Evolutionary conservation across 495 filamentous ascomycete genomes (phyloP).

Genomic region (Aspergillus wentii): DNA sequence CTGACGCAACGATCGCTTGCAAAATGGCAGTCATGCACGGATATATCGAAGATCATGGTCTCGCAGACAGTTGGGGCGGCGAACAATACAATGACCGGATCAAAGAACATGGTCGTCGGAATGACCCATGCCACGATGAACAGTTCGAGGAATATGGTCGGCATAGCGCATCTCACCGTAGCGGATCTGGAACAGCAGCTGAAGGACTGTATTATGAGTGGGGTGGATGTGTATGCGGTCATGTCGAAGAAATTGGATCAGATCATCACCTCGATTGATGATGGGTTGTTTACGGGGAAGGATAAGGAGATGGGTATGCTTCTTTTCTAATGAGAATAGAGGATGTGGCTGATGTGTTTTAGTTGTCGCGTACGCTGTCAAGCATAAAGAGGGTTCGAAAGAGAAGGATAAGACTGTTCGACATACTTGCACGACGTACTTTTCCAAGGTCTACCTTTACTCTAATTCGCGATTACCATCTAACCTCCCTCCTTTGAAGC

Average conservation of each 20-base stretch:
- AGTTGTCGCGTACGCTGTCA: constrained; percentile 23
- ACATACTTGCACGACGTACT: constrained; percentile 43
- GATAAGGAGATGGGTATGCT: constrained; percentile 53
- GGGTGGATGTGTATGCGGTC: constrained; percentile 37
- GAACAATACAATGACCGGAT: too few relatives aligned
- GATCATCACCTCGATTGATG: constrained; percentile 65
- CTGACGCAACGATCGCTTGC: neutral
- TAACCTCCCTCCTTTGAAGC: constrained; percentile 56
- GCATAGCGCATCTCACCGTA: neutral
- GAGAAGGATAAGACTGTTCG: constrained; percentile 10
- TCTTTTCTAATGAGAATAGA: constrained; percentile 7
- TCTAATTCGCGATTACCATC: constrained; percentile 71
- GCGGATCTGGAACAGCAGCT: constrained; percentile 4
- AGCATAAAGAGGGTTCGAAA: constrained; percentile 7
- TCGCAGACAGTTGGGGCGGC: neutral
- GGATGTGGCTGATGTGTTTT: constrained; percentile 10
- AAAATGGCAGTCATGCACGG: neutral
- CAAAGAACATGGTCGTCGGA: too few relatives aligned
- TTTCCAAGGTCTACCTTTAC: constrained; percentile 74
- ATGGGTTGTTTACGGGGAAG: constrained; percentile 55
- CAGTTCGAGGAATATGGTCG: too few relatives aligned
- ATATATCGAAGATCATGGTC: neutral
- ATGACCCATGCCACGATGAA: too few relatives aligned
- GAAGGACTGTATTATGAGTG: constrained; percentile 3
- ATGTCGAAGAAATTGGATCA: constrained; percentile 45